Conservation (phyloP, 148 eudicot species). For the Fagopyrum esculentum region DNA sequence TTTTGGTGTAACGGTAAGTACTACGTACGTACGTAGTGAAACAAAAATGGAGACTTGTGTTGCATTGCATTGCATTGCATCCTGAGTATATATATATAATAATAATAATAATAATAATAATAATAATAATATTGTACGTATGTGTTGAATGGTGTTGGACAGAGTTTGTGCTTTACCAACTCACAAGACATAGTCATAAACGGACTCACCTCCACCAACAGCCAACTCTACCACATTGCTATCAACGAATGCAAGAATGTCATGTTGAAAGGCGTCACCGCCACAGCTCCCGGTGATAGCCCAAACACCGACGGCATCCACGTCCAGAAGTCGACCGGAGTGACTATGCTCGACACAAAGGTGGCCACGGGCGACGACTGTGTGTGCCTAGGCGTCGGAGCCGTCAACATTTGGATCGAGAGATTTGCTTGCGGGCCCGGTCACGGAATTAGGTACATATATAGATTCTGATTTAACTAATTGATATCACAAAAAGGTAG, state of each 20-base stretch:
- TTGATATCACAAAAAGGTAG: too few species aligned
- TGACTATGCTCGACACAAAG: constrained; percentile 6
- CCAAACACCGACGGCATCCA: constrained; percentile 14
- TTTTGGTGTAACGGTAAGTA: constrained; percentile 29
- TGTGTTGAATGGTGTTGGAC: not conserved
- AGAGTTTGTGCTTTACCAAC: not conserved
- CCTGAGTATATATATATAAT: too few species aligned
- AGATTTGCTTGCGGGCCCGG: constrained; percentile 1
- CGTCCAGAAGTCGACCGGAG: not conserved
- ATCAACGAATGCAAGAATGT: constrained; percentile 9
- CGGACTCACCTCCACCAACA: not conserved
- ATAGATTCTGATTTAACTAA: too few species aligned
- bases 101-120: too few species aligned
- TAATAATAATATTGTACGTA: not conserved
- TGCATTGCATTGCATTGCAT: too few species aligned
- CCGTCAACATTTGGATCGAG: constrained; percentile 9
- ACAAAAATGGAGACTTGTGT: too few species aligned
- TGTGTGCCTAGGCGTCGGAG: not conserved
- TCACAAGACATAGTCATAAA: not conserved
- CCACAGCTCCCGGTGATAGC: not conserved
- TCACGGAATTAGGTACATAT: constrained; percentile 11
- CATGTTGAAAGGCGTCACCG: not conserved
- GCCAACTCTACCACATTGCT: constrained; percentile 6
- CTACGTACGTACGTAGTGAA: too few species aligned
- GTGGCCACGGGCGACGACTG: constrained; percentile 16